Evolutionary conservation across 2,329 filamentous ascomycete genomes (phyloP), one percentile per base, ranked within the genome.

Genomic region (Pseudogymnoascus sp.): DNA sequence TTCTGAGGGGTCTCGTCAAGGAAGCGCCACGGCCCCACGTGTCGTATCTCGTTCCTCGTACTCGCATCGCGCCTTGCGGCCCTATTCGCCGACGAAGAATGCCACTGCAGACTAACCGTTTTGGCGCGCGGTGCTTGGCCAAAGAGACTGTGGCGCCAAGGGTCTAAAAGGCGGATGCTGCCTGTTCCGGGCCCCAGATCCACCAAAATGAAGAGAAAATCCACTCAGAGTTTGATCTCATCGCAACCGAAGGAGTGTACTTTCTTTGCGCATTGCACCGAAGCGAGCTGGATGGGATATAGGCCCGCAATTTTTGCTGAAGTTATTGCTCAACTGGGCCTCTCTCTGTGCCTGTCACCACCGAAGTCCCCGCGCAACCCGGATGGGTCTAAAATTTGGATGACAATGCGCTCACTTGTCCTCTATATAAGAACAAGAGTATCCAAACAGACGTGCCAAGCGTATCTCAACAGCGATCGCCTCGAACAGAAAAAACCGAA

Each of bases 21-120:
- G 12, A 48, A 48, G 15, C 13, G 10, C 41, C 15, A n/a, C n/a
- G 21, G 3, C 41, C 4, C 41, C 23, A 52, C 41, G 23, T 28
- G 41, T 52, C 41, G 41, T 30, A 52, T 52, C 41, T 52, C 41
- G 41, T 52, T 52, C 41, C 41, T 52, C 41, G 41, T 52, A 52
- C 23, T 52, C 41, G 41, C 41, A 23, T 52, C 23, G 8, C 30
- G 41, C n/a, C 41, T 30, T 52, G 41, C 3, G 41, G 12, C 9
- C 23, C 23, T 28, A 52, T 52, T 52, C 41, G 41, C 26, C 23
- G 13, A 12, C 8, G n/a, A 52, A 52, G n/a, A 52, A 30, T 9
- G 5, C 23, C 9, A n/a, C 23, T 30, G 8, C 6, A 28, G 8
- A 30, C 23, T 52, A 52, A 30, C 2, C 23, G 9, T n/a, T 52